Conservation (phyloP, 371 early-diverging fungal genomes). For the Rhizopus arrhizus region DNA sequence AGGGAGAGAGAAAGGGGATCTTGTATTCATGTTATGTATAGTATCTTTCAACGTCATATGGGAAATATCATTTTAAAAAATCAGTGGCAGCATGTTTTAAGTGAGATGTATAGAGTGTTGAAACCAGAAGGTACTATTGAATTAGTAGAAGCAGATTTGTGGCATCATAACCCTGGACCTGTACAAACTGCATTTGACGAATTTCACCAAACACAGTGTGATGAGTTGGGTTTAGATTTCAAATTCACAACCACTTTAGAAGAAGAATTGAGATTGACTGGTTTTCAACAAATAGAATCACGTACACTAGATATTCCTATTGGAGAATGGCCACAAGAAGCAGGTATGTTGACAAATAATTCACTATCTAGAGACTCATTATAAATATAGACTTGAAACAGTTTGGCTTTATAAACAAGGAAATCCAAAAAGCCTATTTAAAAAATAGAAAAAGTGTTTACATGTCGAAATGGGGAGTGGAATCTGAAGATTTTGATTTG, state of each 20-base stretch:
- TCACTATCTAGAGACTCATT: not conserved
- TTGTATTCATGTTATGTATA: constrained; percentile 7
- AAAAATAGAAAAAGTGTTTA: constrained; percentile 44
- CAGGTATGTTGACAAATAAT: constrained; percentile 19
- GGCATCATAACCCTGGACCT: constrained; percentile 54
- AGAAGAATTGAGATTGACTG: constrained; percentile 24
- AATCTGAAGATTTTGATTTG: constrained; percentile 47
- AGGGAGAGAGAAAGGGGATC: too few relatives aligned
- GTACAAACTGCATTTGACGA: constrained; percentile 50
- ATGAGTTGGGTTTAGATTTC: constrained; percentile 39
- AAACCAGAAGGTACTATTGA: constrained; percentile 52
- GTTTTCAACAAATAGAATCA: constrained; percentile 32
- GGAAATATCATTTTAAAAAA: constrained; percentile 37
- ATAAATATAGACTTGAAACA: constrained; percentile 47
- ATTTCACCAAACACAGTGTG: constrained; percentile 40
- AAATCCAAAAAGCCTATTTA: constrained; percentile 43
- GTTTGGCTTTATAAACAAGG: constrained; percentile 56
- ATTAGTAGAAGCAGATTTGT: constrained; percentile 43
- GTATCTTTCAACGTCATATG: constrained; percentile 51
- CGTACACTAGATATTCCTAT: constrained; percentile 46
- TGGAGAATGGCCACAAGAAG: constrained; percentile 54
- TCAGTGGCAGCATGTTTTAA: constrained; percentile 40
- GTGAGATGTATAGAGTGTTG: constrained; percentile 44
- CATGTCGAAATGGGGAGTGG: constrained; percentile 41
- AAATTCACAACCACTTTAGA: constrained; percentile 31